Base-by-base conservation (phyloP, 352 stramenopile species). In the Phytophthora colocasiae region DNA sequence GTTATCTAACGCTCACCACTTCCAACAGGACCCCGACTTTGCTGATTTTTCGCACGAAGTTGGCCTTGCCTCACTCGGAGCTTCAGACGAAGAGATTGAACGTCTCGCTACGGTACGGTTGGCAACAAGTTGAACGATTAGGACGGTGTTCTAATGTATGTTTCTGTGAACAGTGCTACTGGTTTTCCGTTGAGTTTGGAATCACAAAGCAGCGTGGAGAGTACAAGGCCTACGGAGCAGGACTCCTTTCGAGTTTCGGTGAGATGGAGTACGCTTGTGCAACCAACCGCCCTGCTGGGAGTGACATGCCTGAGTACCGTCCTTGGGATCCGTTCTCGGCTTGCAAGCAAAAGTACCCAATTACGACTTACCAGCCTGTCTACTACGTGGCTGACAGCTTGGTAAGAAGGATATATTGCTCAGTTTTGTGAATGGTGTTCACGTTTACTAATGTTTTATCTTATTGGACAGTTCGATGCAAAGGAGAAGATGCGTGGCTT, bases 151-250 rank as follows among this genome's bases (percentile, higher is more conserved):
- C 11, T 59, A 52, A 61, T 36, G 58, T 49, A 12, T 39, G 24
- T 49, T 3, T 12, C 11, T 59, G 31, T 49, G 52, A 52, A 3
- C 54, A 93, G 66, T 98, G 95, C 81, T 99, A 99, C 83, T 99
- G 97, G 97, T 98, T 98, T 83, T 98, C 93, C 8, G 96, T 99
- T 14, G 97, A 99, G 80, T 99, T 99, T 63, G 97, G 97, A 7
- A 48, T 99, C 31, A 98, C 91, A 66, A 90, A 92, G 59, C 88
- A 99, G 69, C 85, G 92, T 67, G 95, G 92, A 9, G 85, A 96
- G 55, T 89, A 96, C 74, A 99, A 99, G 86, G 96, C 96, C 0
- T 99, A 99, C 58, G 97, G 97, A 24, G 97, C 97, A 48, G 97
- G 97, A 17, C 74, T 99, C 12, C 81, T 99, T 19, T 99, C 96